Base-by-base conservation (phyloP, 2,329 filamentous ascomycete genomes). In the Xylariaceae sp. region DNA sequence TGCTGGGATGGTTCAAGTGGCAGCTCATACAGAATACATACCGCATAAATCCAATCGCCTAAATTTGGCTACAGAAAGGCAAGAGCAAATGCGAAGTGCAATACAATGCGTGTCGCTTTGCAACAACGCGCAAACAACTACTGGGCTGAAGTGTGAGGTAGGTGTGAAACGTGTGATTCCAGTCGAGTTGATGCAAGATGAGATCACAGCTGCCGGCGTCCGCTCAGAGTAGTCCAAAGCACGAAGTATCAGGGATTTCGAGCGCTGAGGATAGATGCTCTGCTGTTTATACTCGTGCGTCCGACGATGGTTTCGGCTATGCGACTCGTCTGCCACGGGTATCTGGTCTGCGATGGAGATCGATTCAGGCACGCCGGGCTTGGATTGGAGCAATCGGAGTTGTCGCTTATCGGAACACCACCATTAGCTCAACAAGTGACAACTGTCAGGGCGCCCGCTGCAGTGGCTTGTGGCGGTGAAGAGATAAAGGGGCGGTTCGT, bases 401-500 rank as follows among this genome's bases (percentile, higher is more conserved):
- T 22, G 38, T 44, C 30, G 36, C 51, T 53, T 56, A 54, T 54
- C 48, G 41, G 22, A 46, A 39, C 50, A 35, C 51, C 44, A 52
- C 48, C 42, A 45, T 48, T 42, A 52, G 18, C 32, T 56, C 49
- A 53, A 48, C 44, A 6, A 45, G 33, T 38, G 32, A 42, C 46
- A 35, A 42, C 42, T 39, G 14, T 40, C 11, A 44, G 27, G 31
- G 42, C 40, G 47, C 43, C 39, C 22, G 22, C 22, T 27, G n/a
- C n/a, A n/a, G n/a, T n/a, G 40, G 39, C 42, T 32, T 54, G 30
- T 39, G 44, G 54, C 54, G 54, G 52, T 57, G 54, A 51, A 51
- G 47, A 53, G 50, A 57, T 57, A 51, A 52, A 54, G 45, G 33
- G 51, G 10, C 38, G 51, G 36, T 35, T 31, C 44, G 15, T 11